Conservation (phyloP, 1,139 yeast genomes). For the Magnusiomyces fungicola region DNA sequence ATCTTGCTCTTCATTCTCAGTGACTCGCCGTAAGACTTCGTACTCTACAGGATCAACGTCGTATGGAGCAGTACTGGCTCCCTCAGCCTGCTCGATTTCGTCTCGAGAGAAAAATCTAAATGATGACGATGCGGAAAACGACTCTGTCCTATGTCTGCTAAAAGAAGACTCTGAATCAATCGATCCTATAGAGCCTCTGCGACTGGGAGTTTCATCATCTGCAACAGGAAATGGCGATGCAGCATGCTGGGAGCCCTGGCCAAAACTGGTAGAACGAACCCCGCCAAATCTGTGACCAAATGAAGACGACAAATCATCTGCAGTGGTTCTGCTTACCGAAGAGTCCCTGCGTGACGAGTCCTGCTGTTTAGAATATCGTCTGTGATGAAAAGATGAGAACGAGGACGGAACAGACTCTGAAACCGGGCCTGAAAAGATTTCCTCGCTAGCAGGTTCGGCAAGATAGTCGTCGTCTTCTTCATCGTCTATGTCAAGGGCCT, state of each 20-base stretch:
- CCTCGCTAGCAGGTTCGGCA: conserved; percentile 40
- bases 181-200: conserved; percentile 26
- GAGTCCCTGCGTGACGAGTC: conserved; percentile 21
- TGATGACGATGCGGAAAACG: conserved; percentile 22
- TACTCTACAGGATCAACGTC: conserved; percentile 39
- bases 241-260: conserved; percentile 21
- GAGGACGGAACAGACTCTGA: conserved; percentile 87
- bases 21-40: conserved; percentile 33
- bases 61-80: conserved; percentile 69
- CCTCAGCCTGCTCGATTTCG: conserved; percentile 81
- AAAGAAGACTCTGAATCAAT: conserved; percentile 15
- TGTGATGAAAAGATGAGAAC: conserved; percentile 73
- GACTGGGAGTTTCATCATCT: not conserved
- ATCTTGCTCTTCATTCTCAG: conserved; percentile 33
- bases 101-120: conserved; percentile 78
- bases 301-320: conserved; percentile 8
- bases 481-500: not conserved
- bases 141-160: conserved; percentile 23
- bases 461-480: conserved; percentile 20
- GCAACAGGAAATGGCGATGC: not conserved
- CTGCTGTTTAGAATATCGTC: conserved; percentile 33
- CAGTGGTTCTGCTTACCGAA: not conserved
- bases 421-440: conserved; percentile 86
- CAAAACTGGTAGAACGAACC: conserved; percentile 17
- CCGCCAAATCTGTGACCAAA: not conserved